Evolutionary conservation across 1,139 yeast genomes (phyloP), one percentile per base, ranked within the genome.

Genomic region (Magnusiomyces sp.): DNA sequence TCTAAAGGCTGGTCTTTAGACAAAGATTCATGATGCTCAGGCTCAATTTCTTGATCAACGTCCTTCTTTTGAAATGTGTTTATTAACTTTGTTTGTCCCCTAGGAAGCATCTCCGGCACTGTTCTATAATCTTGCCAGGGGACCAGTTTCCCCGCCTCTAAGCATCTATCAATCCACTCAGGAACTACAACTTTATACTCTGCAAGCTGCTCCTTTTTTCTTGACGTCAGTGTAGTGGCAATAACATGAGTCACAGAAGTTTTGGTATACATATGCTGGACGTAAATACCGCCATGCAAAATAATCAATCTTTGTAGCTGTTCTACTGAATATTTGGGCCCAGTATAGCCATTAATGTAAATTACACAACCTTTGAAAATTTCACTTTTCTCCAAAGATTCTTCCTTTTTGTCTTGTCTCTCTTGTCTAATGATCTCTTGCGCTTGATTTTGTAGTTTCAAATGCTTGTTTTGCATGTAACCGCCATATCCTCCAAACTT

Each of bases 261-360:
- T 60, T 89, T 89, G 27, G 83, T 80, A 27, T 84, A 64, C 51
- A 70, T 74, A 42, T 51, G 48, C 19, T 51, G 43, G 33, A 49
- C 45, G 27, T 43, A 40, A 11, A 49, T 33, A 0, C 98, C 98
- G 0, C 97, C 97, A 63, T 89, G 77, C 7, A 79, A 59, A 2
- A 86, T 78, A 4, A 92, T 81, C 56, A 86, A 61, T 51, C 81
- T 74, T 60, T 86, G 92, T 31, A 92, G 71, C 55, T 80, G 85
- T 46, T 76, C 71, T 14, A 88, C 74, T 5, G 92, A 80, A 0
- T 97, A 97, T 2, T 68, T 68, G 13, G 38, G 11, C 5, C 54
- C 54, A 0, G 97, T 92, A 60, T 83, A 80, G 0, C 98, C 98
- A 61, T 89, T 90, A 20, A 92, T 88, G 62, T 83, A 81, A 3